phyloP scores from a whole-genome alignment of 192 early-diverging fungal genomes.

The Backusella westeae region DNA sequence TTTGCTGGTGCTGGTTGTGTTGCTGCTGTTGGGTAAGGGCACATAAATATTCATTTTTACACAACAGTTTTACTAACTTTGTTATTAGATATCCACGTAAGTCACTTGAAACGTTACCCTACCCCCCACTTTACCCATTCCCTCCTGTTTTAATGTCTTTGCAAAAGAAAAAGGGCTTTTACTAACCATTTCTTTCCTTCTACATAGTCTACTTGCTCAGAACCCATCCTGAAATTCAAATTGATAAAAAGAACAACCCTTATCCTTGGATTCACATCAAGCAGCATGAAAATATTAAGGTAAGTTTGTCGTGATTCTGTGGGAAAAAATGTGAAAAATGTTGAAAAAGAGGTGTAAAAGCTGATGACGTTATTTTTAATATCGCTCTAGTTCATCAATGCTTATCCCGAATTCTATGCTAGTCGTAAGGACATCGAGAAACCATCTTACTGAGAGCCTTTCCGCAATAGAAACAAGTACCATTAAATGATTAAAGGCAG shows the following conservation, averaged over 20 bases:
- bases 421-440: conserved; percentile 9
- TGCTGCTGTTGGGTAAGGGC: conserved; percentile 24
- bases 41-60: not conserved
- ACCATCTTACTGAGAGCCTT: not conserved
- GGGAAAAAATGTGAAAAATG: not conserved
- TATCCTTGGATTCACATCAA: conserved; percentile 22
- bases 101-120: not conserved
- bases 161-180: not conserved
- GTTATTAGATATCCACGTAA: conserved; percentile 18
- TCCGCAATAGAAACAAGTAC: not conserved
- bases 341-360: not conserved
- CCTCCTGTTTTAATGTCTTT: not conserved
- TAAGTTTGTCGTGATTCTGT: conserved; percentile 2
- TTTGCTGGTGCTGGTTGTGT: conserved; percentile 27
- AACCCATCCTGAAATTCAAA: conserved; percentile 17
- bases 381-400: conserved; percentile 10
- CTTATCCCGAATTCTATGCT: conserved; percentile 17
- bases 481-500: conserved; percentile 3
- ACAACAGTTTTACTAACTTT: not conserved
- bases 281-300: conserved; percentile 24
- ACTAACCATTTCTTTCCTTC: not conserved
- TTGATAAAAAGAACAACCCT: conserved; percentile 22
- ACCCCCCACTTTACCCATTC: not conserved
- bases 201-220: conserved; percentile 3
- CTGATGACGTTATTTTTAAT: not conserved